These are phyloP conservation scores for Liriodendron chinense DNA, from an alignment of 164 flowering plant genomes.

Conservation along the genomic window DNA sequence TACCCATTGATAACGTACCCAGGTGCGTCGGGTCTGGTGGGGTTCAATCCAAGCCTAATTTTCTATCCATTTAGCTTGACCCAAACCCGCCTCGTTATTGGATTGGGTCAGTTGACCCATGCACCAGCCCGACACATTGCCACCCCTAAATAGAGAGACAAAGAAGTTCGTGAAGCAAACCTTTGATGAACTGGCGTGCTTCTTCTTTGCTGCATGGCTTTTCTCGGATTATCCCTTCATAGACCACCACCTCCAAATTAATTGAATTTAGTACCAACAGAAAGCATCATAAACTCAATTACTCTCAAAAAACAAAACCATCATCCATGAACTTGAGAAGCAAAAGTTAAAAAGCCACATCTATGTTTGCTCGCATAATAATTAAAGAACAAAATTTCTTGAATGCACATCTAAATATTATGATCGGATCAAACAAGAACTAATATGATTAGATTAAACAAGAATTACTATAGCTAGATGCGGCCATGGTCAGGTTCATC, in stretches of 20 bases:
- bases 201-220: conserved; percentile 87
- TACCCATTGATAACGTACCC: background rate
- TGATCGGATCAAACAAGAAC: background rate
- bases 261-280: conserved; percentile 20
- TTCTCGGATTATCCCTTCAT: conserved; percentile 83
- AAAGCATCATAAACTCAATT: conserved; percentile 1
- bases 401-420: background rate
- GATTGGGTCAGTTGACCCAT: background rate
- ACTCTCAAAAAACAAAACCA: background rate
- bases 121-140: background rate
- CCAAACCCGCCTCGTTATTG: no score
- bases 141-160: background rate
- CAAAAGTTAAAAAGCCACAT: background rate
- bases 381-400: background rate
- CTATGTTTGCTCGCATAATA: background rate
- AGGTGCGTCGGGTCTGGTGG: no score
- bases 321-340: background rate
- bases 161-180: conserved; percentile 24
- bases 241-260: conserved; percentile 83
- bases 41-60: no score
- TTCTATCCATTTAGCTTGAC: no score
- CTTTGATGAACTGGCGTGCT: conserved; percentile 76
- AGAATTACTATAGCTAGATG: no score
- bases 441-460: no score
- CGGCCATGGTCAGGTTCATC: no score